These are phyloP conservation scores for Hanseniaspora jakobsenii DNA, from an alignment of 805 yeast species.

Conservation along the genomic window DNA sequence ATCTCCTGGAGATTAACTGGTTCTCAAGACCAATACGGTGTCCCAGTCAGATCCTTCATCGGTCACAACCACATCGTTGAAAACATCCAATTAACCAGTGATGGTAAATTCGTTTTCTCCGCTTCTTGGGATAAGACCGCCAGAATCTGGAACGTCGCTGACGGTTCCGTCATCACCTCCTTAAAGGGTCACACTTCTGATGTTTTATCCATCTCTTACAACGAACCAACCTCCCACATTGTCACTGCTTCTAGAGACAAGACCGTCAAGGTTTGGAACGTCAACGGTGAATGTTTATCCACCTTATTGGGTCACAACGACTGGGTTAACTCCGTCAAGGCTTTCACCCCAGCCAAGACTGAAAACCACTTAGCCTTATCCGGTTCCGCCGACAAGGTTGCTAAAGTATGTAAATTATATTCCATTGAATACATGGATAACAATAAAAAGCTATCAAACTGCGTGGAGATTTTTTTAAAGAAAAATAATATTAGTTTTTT, in stretches of 20 bases:
- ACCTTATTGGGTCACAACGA: constrained; percentile 92
- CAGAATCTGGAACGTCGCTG: constrained; percentile 93
- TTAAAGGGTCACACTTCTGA: constrained; percentile 97
- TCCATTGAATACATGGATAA: too few species aligned
- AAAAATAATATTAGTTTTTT: too few species aligned
- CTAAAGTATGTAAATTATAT: constrained; percentile 93
- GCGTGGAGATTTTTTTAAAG: background rate
- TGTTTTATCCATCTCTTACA: constrained; percentile 92
- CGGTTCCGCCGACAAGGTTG: constrained; percentile 97
- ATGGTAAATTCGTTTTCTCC: constrained; percentile 94
- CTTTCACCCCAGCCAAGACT: constrained; percentile 45
- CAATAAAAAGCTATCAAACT: too few species aligned
- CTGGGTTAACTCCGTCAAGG: constrained; percentile 98
- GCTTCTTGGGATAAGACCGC: constrained; percentile 99
- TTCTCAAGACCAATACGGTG: constrained; percentile 95
- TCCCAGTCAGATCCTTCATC: constrained; percentile 89
- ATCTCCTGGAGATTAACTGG: constrained; percentile 96
- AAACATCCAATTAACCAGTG: constrained; percentile 95
- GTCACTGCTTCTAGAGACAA: constrained; percentile 98
- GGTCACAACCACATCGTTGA: constrained; percentile 99
- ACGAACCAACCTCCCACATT: constrained; percentile 92
- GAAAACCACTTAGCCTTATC: constrained; percentile 69
- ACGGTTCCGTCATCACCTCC: constrained; percentile 88
- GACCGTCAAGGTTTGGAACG: constrained; percentile 99
- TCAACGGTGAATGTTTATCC: constrained; percentile 91